Base-by-base conservation (phyloP, 352 stramenopile genomes). In the Aphanomyces stellatus region DNA sequence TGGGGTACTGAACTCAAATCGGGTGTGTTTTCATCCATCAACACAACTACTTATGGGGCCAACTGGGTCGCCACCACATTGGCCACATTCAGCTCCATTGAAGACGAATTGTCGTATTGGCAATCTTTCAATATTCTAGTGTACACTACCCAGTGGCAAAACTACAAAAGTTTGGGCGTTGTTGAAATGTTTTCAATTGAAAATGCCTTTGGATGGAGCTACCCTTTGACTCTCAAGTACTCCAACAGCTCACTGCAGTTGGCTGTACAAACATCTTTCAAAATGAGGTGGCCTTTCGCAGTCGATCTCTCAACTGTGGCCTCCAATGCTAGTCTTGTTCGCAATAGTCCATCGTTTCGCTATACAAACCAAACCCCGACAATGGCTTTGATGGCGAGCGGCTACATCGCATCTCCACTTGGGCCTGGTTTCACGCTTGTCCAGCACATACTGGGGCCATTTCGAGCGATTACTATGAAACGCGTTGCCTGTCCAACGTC, bases 91-190 rank as follows among this genome's bases (percentile, higher is more conserved):
- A 7, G n/a, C 6, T 19, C 33, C 2, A 22, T 51, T 13, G 37
- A 31, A 15, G 56, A 7, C 28, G 56, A 64, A 51, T 31, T 51
- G 7, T 25, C 3, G 8, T 64, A 64, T 37, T 64, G 56, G 56
- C 37, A 53, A 25, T 24, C 42, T 8, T 19, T 51, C 17, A 28
- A 28, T 2, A 13, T 64, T 13, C 15, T 8, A 24, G n/a, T 11
- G 4, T 64, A 30, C 27, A 19, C 24, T 10, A 64, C 56, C 3
- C 56, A 51, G 31, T 64, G 56, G 56, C 56, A 64, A 64, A 64
- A 51, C 34, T 64, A 28, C 42, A 64, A 64, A 25, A 33, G 19
- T 10, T 37, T 64, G 11, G 56, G 56, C 24, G 56, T 64, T 11
- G 24, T 64, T 25, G 56, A 64, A 40, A 35, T 34, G 42, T 64